Evolutionary conservation across 768 basidiomycete species (phyloP).

Genomic region (Favolaschia claudopus): DNA sequence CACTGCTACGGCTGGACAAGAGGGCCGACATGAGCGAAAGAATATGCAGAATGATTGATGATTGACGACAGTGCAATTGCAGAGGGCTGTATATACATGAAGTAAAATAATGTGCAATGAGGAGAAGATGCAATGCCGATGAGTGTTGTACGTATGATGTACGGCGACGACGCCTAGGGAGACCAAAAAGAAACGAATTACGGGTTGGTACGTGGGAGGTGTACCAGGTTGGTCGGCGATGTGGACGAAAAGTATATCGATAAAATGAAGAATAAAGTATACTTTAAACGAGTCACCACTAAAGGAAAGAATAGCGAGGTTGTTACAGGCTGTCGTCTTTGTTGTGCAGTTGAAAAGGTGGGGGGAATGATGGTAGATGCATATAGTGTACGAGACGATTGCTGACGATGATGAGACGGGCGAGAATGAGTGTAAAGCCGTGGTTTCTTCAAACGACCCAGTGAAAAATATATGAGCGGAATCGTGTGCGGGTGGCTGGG

Average conservation of each 20-base stretch:
- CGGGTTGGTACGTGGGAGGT: constrained; percentile 9
- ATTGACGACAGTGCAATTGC: constrained; percentile 28
- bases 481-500: constrained; percentile 28
- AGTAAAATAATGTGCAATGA: constrained; percentile 27
- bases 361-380: constrained; percentile 62
- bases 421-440: constrained; percentile 30
- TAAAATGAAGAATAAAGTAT: constrained; percentile 90
- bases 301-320: constrained; percentile 50
- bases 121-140: constrained; percentile 24
- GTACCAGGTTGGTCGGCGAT: constrained; percentile 29
- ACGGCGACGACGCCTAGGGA: constrained; percentile 21
- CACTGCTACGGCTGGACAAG: neutral
- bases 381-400: constrained; percentile 59
- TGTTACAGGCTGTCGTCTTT: constrained; percentile 57
- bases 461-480: constrained; percentile 31
- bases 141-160: constrained; percentile 26
- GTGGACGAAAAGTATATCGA: constrained; percentile 54
- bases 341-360: constrained; percentile 55
- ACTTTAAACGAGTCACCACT: constrained; percentile 66
- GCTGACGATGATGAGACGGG: constrained; percentile 45
- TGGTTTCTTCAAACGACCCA: constrained; percentile 25
- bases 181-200: constrained; percentile 23
- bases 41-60: constrained; percentile 2
- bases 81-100: constrained; percentile 25
- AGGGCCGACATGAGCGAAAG: too few relatives aligned